A percentile compares a stretch with the other conserved stretches of the same genome.
phyloP scores from a whole-genome alignment of 768 basidiomycete genomes.

The Auricularia sp. region DNA sequence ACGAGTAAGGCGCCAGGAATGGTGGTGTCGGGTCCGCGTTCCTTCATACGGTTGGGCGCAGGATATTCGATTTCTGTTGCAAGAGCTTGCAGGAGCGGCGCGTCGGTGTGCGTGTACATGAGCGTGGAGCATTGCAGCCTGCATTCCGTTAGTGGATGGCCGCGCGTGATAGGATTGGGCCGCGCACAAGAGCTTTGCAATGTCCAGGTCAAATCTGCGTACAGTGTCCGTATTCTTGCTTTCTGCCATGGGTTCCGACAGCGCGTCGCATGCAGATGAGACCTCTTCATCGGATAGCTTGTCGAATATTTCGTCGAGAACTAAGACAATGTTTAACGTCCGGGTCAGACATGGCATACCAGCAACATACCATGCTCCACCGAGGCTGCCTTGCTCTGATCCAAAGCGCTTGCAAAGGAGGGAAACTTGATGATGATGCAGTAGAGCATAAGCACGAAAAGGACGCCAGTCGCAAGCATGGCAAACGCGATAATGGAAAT shows the following conservation, averaged over 20 bases:
- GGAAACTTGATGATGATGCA: slow-evolving; percentile 13
- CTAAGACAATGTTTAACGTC: slow-evolving; percentile 2
- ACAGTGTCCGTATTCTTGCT: slow-evolving; percentile 8
- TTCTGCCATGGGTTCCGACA: slow-evolving; percentile 9
- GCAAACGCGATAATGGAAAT: slow-evolving; percentile 13
- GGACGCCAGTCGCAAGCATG: slow-evolving; percentile 11
- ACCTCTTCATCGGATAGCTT: slow-evolving; percentile 11
- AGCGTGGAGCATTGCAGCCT: slow-evolving; percentile 15
- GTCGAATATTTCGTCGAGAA: slow-evolving; percentile 14
- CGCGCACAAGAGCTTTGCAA: slow-evolving; percentile 12
- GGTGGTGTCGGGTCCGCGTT: background rate
- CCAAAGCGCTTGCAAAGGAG: slow-evolving; percentile 7
- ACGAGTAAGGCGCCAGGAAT: slow-evolving; percentile 10
- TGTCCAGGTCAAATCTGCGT: slow-evolving; percentile 14
- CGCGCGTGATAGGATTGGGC: background rate
- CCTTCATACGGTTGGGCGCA: background rate
- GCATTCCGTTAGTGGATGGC: background rate
- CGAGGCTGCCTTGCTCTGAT: slow-evolving; percentile 9
- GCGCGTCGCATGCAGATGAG: slow-evolving; percentile 7
- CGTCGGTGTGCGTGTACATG: slow-evolving; percentile 15
- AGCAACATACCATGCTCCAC: slow-evolving; percentile 2
- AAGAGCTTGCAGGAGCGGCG: slow-evolving; percentile 10
- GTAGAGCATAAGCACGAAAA: slow-evolving; percentile 10
- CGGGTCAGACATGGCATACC: slow-evolving; percentile 1
- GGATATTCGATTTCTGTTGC: slow-evolving; percentile 4